These are phyloP conservation scores for Trichoderma virens DNA, from an alignment of 495 filamentous ascomycete species.

Conservation along the genomic window DNA sequence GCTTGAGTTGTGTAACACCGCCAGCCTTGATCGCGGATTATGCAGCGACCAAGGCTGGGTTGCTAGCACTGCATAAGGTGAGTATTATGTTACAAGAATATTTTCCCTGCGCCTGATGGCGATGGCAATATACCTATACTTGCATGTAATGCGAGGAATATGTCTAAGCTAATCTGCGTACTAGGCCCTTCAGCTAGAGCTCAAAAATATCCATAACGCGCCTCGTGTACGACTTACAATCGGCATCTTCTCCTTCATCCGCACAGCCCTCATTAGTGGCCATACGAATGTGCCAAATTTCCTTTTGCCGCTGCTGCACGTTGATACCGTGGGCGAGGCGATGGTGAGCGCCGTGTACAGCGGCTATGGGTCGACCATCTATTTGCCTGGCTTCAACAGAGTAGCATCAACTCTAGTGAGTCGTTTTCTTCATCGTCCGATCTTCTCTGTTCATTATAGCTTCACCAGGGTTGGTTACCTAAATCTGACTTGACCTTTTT, in stretches of 20 bases:
- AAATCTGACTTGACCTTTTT: neutral
- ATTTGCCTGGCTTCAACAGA: conserved; percentile 27
- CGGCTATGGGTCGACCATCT: conserved; percentile 24
- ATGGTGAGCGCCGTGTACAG: conserved; percentile 27
- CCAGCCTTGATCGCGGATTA: conserved; percentile 47
- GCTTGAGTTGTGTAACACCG: conserved; percentile 46
- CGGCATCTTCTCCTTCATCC: conserved; percentile 27
- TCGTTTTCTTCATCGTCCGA: neutral
- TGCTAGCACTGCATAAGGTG: conserved; percentile 44
- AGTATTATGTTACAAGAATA: neutral
- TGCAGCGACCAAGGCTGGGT: conserved; percentile 48
- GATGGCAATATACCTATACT: no score
- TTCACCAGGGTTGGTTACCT: neutral
- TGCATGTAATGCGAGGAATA: neutral
- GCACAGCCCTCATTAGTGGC: conserved; percentile 27
- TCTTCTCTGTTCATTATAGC: neutral
- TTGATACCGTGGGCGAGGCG: conserved; percentile 28
- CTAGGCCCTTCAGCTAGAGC: conserved; percentile 18
- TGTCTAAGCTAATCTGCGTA: neutral
- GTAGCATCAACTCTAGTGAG: conserved; percentile 28
- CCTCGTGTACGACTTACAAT: conserved; percentile 25
- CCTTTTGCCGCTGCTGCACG: conserved; percentile 27
- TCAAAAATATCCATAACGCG: conserved; percentile 20
- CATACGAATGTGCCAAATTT: conserved; percentile 25
- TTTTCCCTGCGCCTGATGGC: no score